Conservation (phyloP, 2,329 filamentous ascomycete genomes). For the Torrubiella hemipterigena region DNA sequence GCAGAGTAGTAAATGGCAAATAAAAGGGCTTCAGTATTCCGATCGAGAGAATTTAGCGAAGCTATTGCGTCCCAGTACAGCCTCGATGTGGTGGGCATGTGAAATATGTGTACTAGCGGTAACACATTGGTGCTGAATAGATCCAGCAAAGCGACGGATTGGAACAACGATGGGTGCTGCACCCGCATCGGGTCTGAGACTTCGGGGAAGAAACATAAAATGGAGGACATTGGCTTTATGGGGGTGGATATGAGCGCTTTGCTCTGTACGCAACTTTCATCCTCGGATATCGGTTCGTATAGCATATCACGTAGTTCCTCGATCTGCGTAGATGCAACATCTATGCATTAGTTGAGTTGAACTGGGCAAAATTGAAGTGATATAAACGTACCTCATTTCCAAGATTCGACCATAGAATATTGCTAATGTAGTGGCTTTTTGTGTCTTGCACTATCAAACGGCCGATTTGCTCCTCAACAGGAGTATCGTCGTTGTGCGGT, state of each 20-base stretch:
- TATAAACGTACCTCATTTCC: slow-evolving; percentile 9
- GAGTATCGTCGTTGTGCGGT: too few species aligned
- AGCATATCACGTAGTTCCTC: slow-evolving; percentile 1
- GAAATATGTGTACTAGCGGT: slow-evolving; percentile 16
- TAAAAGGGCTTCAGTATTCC: slow-evolving; percentile 11
- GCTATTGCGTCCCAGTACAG: slow-evolving; percentile 14
- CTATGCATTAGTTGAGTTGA: not conserved
- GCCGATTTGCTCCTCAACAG: slow-evolving; percentile 7
- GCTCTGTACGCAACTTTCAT: not conserved
- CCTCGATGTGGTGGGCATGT: slow-evolving; percentile 13
- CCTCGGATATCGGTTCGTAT: not conserved
- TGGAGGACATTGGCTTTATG: too few species aligned
- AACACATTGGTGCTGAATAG: slow-evolving; percentile 14
- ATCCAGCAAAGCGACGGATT: not conserved
- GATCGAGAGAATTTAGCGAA: slow-evolving; percentile 7
- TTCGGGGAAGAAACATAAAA: too few species aligned
- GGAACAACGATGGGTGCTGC: not conserved
- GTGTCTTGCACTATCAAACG: slow-evolving; percentile 6
- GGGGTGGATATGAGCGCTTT: not conserved
- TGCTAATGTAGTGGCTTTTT: slow-evolving; percentile 10
- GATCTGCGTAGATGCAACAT: too few species aligned
- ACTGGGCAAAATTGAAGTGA: slow-evolving; percentile 2
- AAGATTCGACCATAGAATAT: slow-evolving; percentile 7
- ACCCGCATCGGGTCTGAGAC: not conserved
- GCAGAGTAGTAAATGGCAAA: slow-evolving; percentile 6